Evolutionary conservation across 2,329 filamentous ascomycete species (phyloP).

Genomic region (Phialemoniopsis sp.): DNA sequence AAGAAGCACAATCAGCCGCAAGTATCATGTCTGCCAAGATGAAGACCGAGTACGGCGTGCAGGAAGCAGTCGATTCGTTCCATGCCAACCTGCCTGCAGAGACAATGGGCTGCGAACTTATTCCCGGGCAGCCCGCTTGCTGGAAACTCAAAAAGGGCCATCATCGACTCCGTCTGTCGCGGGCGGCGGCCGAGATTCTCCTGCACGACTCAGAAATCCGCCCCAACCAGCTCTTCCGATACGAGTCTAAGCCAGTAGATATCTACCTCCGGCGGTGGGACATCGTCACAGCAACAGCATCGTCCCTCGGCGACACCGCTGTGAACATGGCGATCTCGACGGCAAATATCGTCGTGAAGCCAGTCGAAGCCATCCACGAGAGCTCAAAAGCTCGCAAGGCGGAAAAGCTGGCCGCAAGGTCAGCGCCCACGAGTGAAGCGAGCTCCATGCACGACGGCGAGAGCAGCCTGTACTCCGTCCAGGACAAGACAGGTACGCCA

Average conservation of each 20-base stretch:
- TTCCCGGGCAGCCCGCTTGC: constrained; percentile 41
- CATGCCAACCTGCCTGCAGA: constrained; percentile 27
- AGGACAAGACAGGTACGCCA: neutral
- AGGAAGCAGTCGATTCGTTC: constrained; percentile 33
- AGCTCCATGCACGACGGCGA: no score
- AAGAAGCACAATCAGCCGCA: no score
- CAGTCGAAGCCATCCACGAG: constrained; percentile 7
- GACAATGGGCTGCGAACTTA: constrained; percentile 27
- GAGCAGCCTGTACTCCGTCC: constrained; percentile 1
- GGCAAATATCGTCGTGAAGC: constrained; percentile 12
- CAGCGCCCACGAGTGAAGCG: no score
- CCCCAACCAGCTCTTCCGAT: no score
- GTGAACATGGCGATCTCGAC: constrained; percentile 7
- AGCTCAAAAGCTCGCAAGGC: no score
- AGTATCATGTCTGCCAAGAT: no score
- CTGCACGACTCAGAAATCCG: constrained; percentile 45
- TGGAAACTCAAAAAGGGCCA: constrained; percentile 42
- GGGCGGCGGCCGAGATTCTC: constrained; percentile 48
- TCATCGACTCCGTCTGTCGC: constrained; percentile 40
- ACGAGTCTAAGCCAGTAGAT: constrained; percentile 23
- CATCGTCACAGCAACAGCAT: constrained; percentile 18
- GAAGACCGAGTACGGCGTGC: constrained; percentile 27
- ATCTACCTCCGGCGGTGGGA: constrained; percentile 29
- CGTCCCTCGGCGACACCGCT: constrained; percentile 8
- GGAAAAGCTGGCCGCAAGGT: no score